phyloP scores from a whole-genome alignment of 768 basidiomycete species.

The Panaeolus cyanescens region DNA sequence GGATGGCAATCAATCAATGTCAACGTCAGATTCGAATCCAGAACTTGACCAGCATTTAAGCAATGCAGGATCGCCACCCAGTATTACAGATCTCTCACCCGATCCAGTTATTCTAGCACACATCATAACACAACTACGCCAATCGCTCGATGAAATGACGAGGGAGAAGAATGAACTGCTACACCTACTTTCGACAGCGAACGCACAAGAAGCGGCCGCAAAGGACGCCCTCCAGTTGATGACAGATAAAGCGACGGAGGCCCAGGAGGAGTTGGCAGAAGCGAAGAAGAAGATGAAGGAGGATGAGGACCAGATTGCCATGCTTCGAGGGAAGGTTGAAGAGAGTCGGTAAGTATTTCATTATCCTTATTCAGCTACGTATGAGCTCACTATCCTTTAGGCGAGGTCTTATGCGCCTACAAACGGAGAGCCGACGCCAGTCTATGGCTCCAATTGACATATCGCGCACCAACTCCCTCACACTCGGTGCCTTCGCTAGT shows the following conservation, averaged over 20 bases:
- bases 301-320: conserved; percentile 73
- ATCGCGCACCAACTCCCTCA: conserved; percentile 43
- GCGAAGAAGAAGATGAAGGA: conserved; percentile 58
- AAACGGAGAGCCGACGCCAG: conserved; percentile 72
- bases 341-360: conserved; percentile 68
- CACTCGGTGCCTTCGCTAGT: conserved; percentile 33
- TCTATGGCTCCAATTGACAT: conserved; percentile 60
- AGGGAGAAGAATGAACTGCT: conserved; percentile 74
- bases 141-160: conserved; percentile 62
- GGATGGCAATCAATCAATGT: neutral
- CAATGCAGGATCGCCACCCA: neutral
- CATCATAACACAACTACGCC: conserved; percentile 71
- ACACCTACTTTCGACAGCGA: conserved; percentile 48
- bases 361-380: conserved; percentile 1
- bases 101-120: conserved; percentile 78
- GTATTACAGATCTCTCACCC: conserved; percentile 35
- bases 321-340: conserved; percentile 83
- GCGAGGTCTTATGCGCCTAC: conserved; percentile 84
- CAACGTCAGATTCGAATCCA: neutral
- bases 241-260: conserved; percentile 61
- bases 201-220: conserved; percentile 57
- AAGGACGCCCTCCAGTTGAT: conserved; percentile 65
- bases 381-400: conserved; percentile 35
- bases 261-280: conserved; percentile 58
- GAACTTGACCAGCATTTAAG: neutral